Base-by-base conservation (phyloP, 2,329 filamentous ascomycete genomes). In the Paramyrothecium roridum region DNA sequence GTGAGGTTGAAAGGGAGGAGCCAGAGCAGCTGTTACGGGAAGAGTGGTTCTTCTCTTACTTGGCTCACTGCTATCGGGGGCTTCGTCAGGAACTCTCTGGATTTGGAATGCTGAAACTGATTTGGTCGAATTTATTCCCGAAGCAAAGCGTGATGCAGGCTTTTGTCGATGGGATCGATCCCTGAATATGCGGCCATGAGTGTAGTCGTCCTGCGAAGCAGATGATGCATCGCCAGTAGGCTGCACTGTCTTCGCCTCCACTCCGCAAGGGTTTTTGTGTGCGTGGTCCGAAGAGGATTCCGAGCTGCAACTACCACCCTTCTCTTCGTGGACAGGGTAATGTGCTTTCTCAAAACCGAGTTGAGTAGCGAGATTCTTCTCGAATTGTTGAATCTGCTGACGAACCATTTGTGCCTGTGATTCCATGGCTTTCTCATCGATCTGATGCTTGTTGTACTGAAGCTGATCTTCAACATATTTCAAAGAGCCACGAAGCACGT, bases 371-470 rank as follows among this genome's bases (percentile, higher is more conserved):
- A 77, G 68, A 20, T 74, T 74, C 26, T 67, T 67, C 61, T 84
- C 80, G 55, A 85, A 84, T 47, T 78, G 72, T 23, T 71, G 66
- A 54, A 85, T 78, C 33, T 76, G 75, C 21, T 72, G 67, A n/a
- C 72, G 69, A 55, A 83, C 64, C 37, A 71, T 65, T 37, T 71
- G 63, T 3, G 72, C 75, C 47, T 76, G 74, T 23, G 70, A 63
- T 57, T 79, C 74, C 65, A 83, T 78, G 34, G 74, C 69, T 57
- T 74, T 76, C 60, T 83, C 81, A 56, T 87, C 83, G 58, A 86
- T 83, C 60, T 86, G 83, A 58, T 86, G 82, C 59, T 77, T 80
- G 64, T 87, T 86, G 72, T 82, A 85, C 52, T 79, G 76, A 48
- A 87, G 67, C 60, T 87, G 83, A 56, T 83, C 79, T 58, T 85